These are phyloP conservation scores for Cylindrodendrum hubeiense DNA, from an alignment of 2,329 filamentous ascomycete genomes.

Conservation along the genomic window DNA sequence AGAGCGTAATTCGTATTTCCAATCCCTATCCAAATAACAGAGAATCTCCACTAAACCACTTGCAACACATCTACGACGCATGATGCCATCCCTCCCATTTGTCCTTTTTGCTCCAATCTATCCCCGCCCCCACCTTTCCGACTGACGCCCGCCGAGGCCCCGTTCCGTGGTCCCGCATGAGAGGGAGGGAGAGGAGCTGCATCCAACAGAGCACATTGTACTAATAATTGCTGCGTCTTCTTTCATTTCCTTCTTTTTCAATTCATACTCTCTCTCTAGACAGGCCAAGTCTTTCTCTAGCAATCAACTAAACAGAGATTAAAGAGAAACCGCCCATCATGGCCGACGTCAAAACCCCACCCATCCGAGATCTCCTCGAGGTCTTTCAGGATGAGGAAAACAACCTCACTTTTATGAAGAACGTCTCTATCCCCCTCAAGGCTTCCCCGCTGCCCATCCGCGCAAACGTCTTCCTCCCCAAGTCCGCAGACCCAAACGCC, in stretches of 20 bases:
- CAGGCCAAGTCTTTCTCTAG: not conserved
- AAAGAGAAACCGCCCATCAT: slow-evolving; percentile 10
- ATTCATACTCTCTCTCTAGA: not conserved
- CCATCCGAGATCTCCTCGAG: slow-evolving; percentile 23
- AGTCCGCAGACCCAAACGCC: slow-evolving; percentile 20
- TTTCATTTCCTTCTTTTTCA: not conserved
- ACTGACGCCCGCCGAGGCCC: slow-evolving; percentile 14
- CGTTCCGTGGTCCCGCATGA: slow-evolving; percentile 9
- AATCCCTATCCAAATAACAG: not conserved
- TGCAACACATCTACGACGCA: not conserved
- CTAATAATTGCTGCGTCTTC: not conserved
- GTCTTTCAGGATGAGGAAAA: slow-evolving; percentile 17
- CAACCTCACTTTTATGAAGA: slow-evolving; percentile 23
- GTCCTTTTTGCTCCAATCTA: not conserved
- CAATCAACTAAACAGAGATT: not conserved
- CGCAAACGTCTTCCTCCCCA: slow-evolving; percentile 50
- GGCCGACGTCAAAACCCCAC: slow-evolving; percentile 16
- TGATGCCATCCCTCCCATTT: slow-evolving; percentile 3
- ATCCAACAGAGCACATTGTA: not conserved
- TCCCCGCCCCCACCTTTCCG: slow-evolving; percentile 29
- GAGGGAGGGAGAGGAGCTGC: not conserved
- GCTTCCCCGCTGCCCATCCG: slow-evolving; percentile 17
- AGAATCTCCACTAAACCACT: not conserved
- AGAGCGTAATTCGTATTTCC: not conserved
- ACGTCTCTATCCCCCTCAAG: slow-evolving; percentile 27